These are phyloP conservation scores for Entonaema liquescens DNA, from an alignment of 495 filamentous ascomycete genomes.

Conservation along the genomic window DNA sequence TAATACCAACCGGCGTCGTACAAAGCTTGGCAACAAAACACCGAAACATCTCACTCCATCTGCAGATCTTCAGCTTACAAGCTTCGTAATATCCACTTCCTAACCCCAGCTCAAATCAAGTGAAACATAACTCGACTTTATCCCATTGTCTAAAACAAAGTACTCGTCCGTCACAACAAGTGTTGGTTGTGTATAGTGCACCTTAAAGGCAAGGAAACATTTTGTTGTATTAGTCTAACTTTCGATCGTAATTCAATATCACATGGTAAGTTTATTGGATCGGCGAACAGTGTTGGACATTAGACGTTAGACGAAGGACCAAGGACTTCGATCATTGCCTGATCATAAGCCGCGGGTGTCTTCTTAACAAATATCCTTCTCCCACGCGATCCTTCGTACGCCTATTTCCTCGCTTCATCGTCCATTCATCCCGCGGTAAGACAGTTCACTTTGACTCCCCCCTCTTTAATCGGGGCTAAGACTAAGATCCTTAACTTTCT, in stretches of 20 bases:
- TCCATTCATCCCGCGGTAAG: constrained; percentile 6
- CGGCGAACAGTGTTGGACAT: background rate
- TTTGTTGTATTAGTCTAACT: no score
- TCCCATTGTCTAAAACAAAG: constrained; percentile 32
- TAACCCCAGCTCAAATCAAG: constrained; percentile 15
- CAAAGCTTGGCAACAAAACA: constrained; percentile 32
- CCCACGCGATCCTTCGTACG: constrained; percentile 37
- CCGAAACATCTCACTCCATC: constrained; percentile 35
- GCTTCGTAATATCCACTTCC: constrained; percentile 24
- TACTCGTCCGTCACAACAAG: constrained; percentile 15
- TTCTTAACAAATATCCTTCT: constrained; percentile 13
- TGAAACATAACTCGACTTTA: constrained; percentile 35
- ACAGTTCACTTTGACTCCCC: background rate
- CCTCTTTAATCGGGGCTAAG: constrained; percentile 24
- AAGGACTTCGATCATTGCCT: constrained; percentile 27
- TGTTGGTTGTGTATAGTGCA: background rate
- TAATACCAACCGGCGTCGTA: constrained; percentile 29
- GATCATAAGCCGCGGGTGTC: constrained; percentile 12
- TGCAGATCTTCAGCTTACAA: constrained; percentile 18
- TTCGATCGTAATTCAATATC: constrained; percentile 18
- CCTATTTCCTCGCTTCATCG: constrained; percentile 27
- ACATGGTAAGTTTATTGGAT: constrained; percentile 9
- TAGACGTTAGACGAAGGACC: constrained; percentile 16
- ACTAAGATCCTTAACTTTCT: constrained; percentile 15
- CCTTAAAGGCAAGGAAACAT: no score